phyloP scores from a whole-genome alignment of 2,329 filamentous ascomycete genomes.

The Colletotrichum tabaci region DNA sequence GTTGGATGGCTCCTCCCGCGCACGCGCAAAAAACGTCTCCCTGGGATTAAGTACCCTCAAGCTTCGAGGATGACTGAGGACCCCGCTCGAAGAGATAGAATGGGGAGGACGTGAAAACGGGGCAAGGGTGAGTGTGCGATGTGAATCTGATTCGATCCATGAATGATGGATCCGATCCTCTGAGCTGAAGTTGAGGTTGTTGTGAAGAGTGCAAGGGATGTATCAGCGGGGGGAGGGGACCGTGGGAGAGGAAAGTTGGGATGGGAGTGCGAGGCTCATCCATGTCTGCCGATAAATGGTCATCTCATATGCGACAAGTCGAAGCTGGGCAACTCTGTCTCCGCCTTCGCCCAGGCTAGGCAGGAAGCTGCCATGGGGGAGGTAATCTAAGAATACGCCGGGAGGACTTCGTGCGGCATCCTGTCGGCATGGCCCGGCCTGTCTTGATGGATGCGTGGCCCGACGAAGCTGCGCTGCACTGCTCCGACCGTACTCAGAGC shows the following conservation, averaged over 20 bases:
- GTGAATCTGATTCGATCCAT: constrained; percentile 19
- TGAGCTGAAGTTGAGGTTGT: constrained; percentile 25
- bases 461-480: not conserved
- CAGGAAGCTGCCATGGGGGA: constrained; percentile 30
- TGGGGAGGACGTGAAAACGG: constrained; percentile 9
- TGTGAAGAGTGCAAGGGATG: constrained; percentile 15
- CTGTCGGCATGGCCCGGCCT: not conserved
- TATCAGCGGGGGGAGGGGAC: constrained; percentile 16
- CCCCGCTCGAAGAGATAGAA: not conserved
- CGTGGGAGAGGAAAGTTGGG: constrained; percentile 1
- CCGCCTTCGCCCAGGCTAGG: constrained; percentile 21
- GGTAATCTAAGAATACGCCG: constrained; percentile 26
- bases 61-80: not conserved
- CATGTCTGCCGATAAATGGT: constrained; percentile 29
- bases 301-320: constrained; percentile 23
- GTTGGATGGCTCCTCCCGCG: constrained; percentile 2
- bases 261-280: constrained; percentile 21
- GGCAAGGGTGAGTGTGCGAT: constrained; percentile 16
- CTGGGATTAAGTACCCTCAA: constrained; percentile 1
- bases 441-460: not conserved
- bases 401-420: not conserved
- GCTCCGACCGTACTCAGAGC: not conserved
- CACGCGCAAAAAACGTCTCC: not conserved
- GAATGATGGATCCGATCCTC: not conserved
- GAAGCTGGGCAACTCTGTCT: constrained; percentile 8